Percentiles rank a stretch among this genome's conserved stretches.
phyloP scores from a whole-genome alignment of 306 rosid genomes.

The Oxytropis ochrocephala region DNA sequence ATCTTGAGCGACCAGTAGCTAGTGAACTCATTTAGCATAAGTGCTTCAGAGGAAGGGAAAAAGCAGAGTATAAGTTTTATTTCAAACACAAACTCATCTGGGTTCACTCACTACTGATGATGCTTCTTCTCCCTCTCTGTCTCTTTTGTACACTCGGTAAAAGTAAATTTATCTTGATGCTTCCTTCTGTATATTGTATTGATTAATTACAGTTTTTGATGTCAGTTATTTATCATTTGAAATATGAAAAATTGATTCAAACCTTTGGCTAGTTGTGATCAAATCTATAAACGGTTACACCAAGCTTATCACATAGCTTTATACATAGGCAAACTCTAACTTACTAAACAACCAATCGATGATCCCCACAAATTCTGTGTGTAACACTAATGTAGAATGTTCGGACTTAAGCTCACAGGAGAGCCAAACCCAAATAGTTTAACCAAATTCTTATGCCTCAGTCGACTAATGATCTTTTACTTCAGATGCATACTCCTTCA shows the following conservation, averaged over 20 bases:
- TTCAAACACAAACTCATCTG: constrained; percentile 11
- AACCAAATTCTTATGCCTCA: constrained; percentile 37
- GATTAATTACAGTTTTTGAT: no score
- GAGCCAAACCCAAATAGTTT: constrained; percentile 30
- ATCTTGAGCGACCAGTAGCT: background rate
- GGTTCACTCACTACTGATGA: constrained; percentile 8
- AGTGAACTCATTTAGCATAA: background rate
- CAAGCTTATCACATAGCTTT: no score
- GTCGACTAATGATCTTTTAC: constrained; percentile 31
- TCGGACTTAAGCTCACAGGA: no score
- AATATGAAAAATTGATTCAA: no score
- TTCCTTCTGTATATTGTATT: background rate
- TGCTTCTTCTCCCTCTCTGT: constrained; percentile 17
- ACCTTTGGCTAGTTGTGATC: no score
- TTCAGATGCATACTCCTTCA: constrained; percentile 32
- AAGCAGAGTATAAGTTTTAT: background rate
- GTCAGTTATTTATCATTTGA: no score
- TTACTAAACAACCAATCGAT: no score
- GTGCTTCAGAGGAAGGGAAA: background rate
- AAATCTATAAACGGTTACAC: no score
- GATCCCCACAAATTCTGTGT: no score
- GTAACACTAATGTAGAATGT: background rate
- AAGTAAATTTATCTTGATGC: background rate
- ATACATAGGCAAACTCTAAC: no score
- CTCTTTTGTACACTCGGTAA: constrained; percentile 1